Percentiles rank a stretch among this genome's conserved stretches.
Evolutionary conservation across 768 basidiomycete species (phyloP).

Genomic region (Suillus alpinus): DNA sequence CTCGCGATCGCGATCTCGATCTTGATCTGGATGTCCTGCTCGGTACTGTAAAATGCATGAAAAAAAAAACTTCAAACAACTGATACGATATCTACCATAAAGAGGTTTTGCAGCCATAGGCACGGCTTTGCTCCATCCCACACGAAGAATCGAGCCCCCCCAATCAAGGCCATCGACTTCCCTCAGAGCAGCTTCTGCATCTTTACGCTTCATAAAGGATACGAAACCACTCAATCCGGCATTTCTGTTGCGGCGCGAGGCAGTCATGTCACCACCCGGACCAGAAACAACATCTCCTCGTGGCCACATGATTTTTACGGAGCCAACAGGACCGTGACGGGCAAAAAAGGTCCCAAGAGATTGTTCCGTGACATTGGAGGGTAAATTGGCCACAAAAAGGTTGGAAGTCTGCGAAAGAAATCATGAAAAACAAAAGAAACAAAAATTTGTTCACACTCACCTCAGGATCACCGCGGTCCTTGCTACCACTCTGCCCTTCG

Average conservation of each 20-base stretch:
- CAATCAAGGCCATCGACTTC: constrained; percentile 94
- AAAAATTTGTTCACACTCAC: constrained; percentile 37
- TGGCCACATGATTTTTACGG: constrained; percentile 99
- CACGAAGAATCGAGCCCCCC: constrained; percentile 84
- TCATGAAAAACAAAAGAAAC: constrained; percentile 4
- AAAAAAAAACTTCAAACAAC: background rate
- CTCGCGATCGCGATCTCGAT: constrained; percentile 34
- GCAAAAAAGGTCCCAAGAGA: constrained; percentile 89
- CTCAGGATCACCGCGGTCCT: constrained; percentile 85
- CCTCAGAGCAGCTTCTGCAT: constrained; percentile 85
- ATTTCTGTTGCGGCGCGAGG: constrained; percentile 65
- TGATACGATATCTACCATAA: constrained; percentile 58
- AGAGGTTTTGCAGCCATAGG: constrained; percentile 74
- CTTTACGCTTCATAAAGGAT: constrained; percentile 90
- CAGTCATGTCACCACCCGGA: constrained; percentile 75
- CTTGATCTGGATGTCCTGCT: constrained; percentile 28
- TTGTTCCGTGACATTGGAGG: constrained; percentile 82
- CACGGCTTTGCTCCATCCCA: constrained; percentile 98
- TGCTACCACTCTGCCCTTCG: constrained; percentile 87
- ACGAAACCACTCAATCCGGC: constrained; percentile 93
- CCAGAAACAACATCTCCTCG: constrained; percentile 68
- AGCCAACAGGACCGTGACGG: constrained; percentile 87
- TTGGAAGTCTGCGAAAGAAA: constrained; percentile 73
- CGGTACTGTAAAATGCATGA: constrained; percentile 5
- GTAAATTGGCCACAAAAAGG: constrained; percentile 92